Conservation (phyloP, 768 basidiomycete genomes). For the Mycena belliarum region DNA sequence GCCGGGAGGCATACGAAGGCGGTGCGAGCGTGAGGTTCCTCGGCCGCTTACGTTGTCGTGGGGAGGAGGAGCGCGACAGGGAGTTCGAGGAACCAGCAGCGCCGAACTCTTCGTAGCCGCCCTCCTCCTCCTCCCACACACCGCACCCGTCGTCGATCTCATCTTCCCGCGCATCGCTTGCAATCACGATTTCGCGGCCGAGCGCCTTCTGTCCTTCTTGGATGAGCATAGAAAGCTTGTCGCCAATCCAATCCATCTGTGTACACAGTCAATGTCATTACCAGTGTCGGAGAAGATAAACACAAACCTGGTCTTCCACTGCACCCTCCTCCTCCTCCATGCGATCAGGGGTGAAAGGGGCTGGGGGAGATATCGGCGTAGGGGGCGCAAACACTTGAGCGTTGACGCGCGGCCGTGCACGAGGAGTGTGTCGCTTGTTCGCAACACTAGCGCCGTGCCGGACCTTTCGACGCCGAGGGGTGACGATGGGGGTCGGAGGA, state of each 20-base stretch:
- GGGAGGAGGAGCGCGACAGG: slow-evolving; percentile 28
- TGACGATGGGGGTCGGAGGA: slow-evolving; percentile 28
- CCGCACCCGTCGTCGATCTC: slow-evolving; percentile 76
- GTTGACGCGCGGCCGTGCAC: slow-evolving; percentile 16
- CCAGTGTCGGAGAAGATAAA: background rate
- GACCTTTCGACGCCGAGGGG: slow-evolving; percentile 39
- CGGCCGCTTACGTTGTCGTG: slow-evolving; percentile 20
- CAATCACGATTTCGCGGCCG: slow-evolving; percentile 74
- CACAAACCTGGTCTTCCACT: slow-evolving; percentile 48
- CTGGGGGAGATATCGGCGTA: slow-evolving; percentile 33
- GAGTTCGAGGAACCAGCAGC: slow-evolving; percentile 17
- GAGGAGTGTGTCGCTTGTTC: slow-evolving; percentile 34
- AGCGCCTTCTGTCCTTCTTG: slow-evolving; percentile 80
- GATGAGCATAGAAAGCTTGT: slow-evolving; percentile 67
- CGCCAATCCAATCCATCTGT: slow-evolving; percentile 85
- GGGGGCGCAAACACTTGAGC: slow-evolving; percentile 29
- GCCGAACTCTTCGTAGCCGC: slow-evolving; percentile 19
- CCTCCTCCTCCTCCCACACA: slow-evolving; percentile 72
- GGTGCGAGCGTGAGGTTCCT: slow-evolving; percentile 19
- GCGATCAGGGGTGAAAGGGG: slow-evolving; percentile 36
- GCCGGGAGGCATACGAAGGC: slow-evolving; percentile 28
- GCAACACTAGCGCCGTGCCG: slow-evolving; percentile 32
- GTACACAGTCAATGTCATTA: background rate
- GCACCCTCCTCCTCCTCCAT: slow-evolving; percentile 33
- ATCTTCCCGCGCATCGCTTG: slow-evolving; percentile 73